Conservation (phyloP, 371 early-diverging fungal species). For the Apophysomyces sp. region DNA sequence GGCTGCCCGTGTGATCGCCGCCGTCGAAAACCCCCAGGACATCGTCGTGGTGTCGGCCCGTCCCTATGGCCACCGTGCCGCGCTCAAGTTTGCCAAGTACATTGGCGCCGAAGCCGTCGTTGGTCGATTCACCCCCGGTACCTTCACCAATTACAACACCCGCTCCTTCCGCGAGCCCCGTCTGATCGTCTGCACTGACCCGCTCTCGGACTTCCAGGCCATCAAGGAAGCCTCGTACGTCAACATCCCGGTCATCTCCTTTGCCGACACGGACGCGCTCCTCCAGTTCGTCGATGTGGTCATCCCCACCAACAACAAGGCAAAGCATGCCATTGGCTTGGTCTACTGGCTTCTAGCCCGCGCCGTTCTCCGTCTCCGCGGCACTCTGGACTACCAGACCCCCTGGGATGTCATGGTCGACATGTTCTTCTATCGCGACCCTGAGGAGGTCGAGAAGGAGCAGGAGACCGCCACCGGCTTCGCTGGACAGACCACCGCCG, state of each 20-base stretch:
- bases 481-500: constrained; percentile 12
- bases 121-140: constrained; percentile 99
- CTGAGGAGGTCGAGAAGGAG: constrained; percentile 89
- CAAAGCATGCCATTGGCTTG: constrained; percentile 97
- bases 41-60: constrained; percentile 96
- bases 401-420: constrained; percentile 97
- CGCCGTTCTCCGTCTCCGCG: constrained; percentile 97
- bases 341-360: constrained; percentile 97
- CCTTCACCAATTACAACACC: constrained; percentile 99
- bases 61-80: constrained; percentile 98
- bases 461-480: constrained; percentile 18
- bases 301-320: constrained; percentile 99
- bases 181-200: constrained; percentile 97
- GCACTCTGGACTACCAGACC: constrained; percentile 77
- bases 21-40: constrained; percentile 95
- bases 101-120: constrained; percentile 97
- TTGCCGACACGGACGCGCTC: constrained; percentile 97
- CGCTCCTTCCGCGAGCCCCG: constrained; percentile 98
- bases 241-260: constrained; percentile 99
- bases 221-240: constrained; percentile 98
- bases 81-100: constrained; percentile 97
- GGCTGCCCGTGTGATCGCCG: constrained; percentile 97
- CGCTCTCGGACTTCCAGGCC: constrained; percentile 98
- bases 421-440: constrained; percentile 97
- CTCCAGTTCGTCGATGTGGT: constrained; percentile 96